A percentile compares a stretch with the other conserved stretches of the same genome.
phyloP scores from a whole-genome alignment of 306 rosid genomes.

The Heteromeles arbutifolia region DNA sequence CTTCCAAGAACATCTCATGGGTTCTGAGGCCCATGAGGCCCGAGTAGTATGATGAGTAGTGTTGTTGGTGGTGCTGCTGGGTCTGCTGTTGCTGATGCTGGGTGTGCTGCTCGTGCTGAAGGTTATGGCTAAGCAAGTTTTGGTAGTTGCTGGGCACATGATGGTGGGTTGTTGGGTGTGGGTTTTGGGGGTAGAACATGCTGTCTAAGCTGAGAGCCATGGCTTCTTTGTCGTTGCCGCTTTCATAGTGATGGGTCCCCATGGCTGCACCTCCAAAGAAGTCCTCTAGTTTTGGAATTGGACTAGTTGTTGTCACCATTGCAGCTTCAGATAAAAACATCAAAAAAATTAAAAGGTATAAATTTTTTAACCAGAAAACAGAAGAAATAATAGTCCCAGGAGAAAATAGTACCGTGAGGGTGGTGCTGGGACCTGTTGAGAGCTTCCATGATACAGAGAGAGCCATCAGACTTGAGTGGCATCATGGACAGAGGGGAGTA shows the following conservation, averaged over 20 bases:
- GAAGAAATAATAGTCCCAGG: neutral
- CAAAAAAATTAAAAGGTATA: slow-evolving; percentile 2
- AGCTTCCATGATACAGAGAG: slow-evolving; percentile 66
- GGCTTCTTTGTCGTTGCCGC: slow-evolving; percentile 42
- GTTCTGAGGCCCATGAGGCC: slow-evolving; percentile 21
- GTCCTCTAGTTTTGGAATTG: slow-evolving; percentile 81
- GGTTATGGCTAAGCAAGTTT: slow-evolving; percentile 26
- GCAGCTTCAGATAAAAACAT: slow-evolving; percentile 24
- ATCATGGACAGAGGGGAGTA: slow-evolving; percentile 53
- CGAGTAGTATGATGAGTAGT: slow-evolving; percentile 26
- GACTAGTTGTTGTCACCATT: slow-evolving; percentile 42
- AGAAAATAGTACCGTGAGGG: slow-evolving; percentile 44
- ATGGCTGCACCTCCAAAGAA: slow-evolving; percentile 64
- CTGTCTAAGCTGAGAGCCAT: slow-evolving; percentile 68
- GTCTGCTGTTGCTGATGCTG: slow-evolving; percentile 16
- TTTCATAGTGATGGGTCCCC: slow-evolving; percentile 69
- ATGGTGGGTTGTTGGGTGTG: neutral
- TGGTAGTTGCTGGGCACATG: slow-evolving; percentile 35
- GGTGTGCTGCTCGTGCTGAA: slow-evolving; percentile 13
- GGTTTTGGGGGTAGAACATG: slow-evolving; percentile 40
- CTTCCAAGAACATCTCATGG: slow-evolving; percentile 36
- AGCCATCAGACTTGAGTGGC: slow-evolving; percentile 83
- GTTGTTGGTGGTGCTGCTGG: slow-evolving; percentile 17
- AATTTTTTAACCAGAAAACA: neutral
- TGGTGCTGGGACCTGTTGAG: slow-evolving; percentile 44